Base-by-base conservation (phyloP, 163 green algal species). In the Coccomyxa subellipsoidea region DNA sequence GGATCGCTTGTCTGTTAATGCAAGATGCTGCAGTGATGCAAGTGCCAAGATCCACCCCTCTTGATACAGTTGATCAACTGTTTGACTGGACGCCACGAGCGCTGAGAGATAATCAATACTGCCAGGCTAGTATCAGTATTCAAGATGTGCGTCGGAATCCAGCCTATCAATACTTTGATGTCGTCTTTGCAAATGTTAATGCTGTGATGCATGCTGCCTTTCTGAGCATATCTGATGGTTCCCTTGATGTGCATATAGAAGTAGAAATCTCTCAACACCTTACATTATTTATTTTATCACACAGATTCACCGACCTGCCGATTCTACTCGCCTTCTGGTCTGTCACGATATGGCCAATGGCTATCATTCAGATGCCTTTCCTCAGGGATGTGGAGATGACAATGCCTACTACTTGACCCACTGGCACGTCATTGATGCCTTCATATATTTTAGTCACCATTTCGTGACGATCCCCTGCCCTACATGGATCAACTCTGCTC, bases 361-460 rank as follows among this genome's bases (percentile, higher is more conserved):
- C 9, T 94, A 94, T 79, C 23, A 81, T 29, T n/a, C 23, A 71
- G 69, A 91, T 76, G 72, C 77, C 9, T 80, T 81, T 47, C 7
- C 70, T 12, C 80, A 88, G 70, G 89, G 89, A 18, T 40, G 79
- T 59, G 27, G 8, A 0, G 71, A 89, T 69, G 3, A 76, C 54
- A 66, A 81, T 27, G 79, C 75, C n/a, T 93, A 89, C 83, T 69
- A 76, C n/a, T 47, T 97, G 31, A 86, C 85, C 73, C 83, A 88
- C 78, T 98, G 93, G 93, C 81, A 88, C 70, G 78, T 78, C n/a
- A 84, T 98, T 1, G 92, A 97, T 78, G 77, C 82, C 5, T 98
- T 97, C 84, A 84, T 96, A 1, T 98, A 98, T 87, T 98, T 98
- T 88, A 91, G 80, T 35, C 95, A 98, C 85, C 79, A 88, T 66